phyloP scores from a whole-genome alignment of 768 basidiomycete genomes.

The Sporobolomyces phaffii region DNA sequence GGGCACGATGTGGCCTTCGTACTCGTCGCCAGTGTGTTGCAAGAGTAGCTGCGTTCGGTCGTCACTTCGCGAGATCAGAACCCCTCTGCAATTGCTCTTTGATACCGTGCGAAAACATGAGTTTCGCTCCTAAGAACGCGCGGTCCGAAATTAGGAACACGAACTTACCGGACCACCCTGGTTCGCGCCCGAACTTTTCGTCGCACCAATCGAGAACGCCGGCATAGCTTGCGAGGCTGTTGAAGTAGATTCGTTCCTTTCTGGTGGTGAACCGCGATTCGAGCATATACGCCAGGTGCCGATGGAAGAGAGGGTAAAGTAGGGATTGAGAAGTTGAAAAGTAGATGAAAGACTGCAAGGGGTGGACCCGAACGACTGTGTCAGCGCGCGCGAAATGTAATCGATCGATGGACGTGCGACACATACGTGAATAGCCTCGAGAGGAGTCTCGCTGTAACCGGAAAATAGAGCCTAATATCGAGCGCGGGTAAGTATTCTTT shows the following conservation, averaged over 20 bases:
- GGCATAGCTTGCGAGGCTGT: slow-evolving; percentile 9
- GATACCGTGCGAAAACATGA: no score
- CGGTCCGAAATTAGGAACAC: no score
- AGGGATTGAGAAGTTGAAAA: slow-evolving; percentile 47
- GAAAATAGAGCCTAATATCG: slow-evolving; percentile 49
- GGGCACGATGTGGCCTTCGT: slow-evolving; percentile 21
- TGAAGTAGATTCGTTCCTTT: slow-evolving; percentile 47
- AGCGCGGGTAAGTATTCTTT: no score
- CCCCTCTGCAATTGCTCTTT: no score
- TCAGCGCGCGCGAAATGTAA: no score
- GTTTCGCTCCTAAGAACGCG: no score
- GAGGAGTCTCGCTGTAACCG: slow-evolving; percentile 48
- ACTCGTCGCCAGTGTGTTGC: background rate
- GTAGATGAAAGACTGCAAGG: slow-evolving; percentile 47
- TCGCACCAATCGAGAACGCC: slow-evolving; percentile 8
- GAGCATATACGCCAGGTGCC: slow-evolving; percentile 51
- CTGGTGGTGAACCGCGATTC: slow-evolving; percentile 40
- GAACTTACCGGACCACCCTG: background rate
- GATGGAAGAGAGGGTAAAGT: slow-evolving; percentile 50
- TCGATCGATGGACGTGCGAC: background rate
- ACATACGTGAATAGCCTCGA: slow-evolving; percentile 46
- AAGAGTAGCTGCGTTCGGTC: no score
- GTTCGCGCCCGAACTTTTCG: background rate
- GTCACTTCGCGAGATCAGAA: no score
- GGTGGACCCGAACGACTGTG: no score